Percentiles rank a stretch among this genome's conserved stretches.
These are phyloP conservation scores for Leishmania braziliensis DNA, from an alignment of 208 protist species.

Conservation along the genomic window DNA sequence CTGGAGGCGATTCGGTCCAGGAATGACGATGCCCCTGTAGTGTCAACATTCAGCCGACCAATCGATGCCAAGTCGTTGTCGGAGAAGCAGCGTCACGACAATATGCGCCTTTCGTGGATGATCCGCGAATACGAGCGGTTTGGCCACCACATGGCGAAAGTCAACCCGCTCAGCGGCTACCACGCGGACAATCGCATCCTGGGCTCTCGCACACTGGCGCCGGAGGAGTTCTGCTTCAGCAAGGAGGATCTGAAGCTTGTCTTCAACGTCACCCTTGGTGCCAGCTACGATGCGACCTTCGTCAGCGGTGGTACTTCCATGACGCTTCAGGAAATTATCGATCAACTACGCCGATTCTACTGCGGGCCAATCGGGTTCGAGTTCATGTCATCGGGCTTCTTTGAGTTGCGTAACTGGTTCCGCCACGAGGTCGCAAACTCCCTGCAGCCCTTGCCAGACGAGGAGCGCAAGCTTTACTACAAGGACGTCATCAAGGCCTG, in stretches of 20 bases:
- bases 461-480: conserved; percentile 75
- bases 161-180: conserved; percentile 69
- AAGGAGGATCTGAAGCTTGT: conserved; percentile 70
- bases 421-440: conserved; percentile 88
- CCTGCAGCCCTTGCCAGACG: conserved; percentile 42
- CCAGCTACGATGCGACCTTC: conserved; percentile 75
- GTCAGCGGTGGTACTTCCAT: conserved; percentile 70
- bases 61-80: conserved; percentile 57
- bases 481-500: conserved; percentile 89
- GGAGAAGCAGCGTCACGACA: conserved; percentile 84
- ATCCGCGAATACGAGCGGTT: conserved; percentile 86
- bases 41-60: conserved; percentile 78
- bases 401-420: conserved; percentile 96
- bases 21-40: conserved; percentile 56
- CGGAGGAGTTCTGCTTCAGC: conserved; percentile 82
- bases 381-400: conserved; percentile 96
- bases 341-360: conserved; percentile 84
- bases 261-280: conserved; percentile 84
- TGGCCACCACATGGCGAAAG: conserved; percentile 81
- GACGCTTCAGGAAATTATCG: conserved; percentile 80
- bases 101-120: conserved; percentile 92
- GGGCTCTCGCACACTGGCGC: conserved; percentile 48
- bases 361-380: conserved; percentile 94
- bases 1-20: conserved; percentile 67
- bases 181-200: conserved; percentile 22